Base-by-base conservation (phyloP, 192 early-diverging fungal species). In the Podila minutissima region DNA sequence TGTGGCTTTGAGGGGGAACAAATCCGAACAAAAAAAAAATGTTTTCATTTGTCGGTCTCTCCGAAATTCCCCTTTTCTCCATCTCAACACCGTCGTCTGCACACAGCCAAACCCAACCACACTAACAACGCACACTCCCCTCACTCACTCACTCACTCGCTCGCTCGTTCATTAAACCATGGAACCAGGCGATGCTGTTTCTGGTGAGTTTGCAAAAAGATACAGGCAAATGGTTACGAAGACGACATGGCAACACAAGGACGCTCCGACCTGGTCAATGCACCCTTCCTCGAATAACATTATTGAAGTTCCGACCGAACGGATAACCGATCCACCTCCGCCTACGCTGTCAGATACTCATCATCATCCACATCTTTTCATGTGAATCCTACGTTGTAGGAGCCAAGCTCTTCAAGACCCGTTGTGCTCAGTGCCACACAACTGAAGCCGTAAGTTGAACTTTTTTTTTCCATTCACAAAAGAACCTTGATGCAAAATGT, bases 361-460 rank as follows among this genome's bases (percentile, higher is more conserved):
- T 24, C 53, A 55, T 26, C 24, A 12, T 12, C 24, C 20, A 12
- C 24, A 24, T 55, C 17, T 5, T 5, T 55, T 55, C 22, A 22
- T 24, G 17, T 53, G 19, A 37, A 37, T 2, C 7, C 35, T 11
- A n/a, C 17, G 49, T 4, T 53, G 22, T 55, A 55, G 64, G 64
- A 2, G 64, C 64, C 13, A 50, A 29, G 64, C 10, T 66, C 15
- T 98, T 98, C 92, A 98, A 97, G 91, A 97, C 96, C 73, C 94
- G 96, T 65, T 98, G 96, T 70, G 94, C 95, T 63, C 95, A 96
- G 83, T 98, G 96, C 90, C 96, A 98, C 91, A 95, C 95, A 69
- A 90, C 96, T 35, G 95, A 97, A 17, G 24, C 20, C 1, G 53
- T 55, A 55, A 55, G 20, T 11, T 37, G 35, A 10, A 10, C 10